Percentiles rank a stretch among this genome's conserved stretches.
Evolutionary conservation across 2,329 filamentous ascomycete genomes (phyloP).

Genomic region (Pseudonectria buxi): DNA sequence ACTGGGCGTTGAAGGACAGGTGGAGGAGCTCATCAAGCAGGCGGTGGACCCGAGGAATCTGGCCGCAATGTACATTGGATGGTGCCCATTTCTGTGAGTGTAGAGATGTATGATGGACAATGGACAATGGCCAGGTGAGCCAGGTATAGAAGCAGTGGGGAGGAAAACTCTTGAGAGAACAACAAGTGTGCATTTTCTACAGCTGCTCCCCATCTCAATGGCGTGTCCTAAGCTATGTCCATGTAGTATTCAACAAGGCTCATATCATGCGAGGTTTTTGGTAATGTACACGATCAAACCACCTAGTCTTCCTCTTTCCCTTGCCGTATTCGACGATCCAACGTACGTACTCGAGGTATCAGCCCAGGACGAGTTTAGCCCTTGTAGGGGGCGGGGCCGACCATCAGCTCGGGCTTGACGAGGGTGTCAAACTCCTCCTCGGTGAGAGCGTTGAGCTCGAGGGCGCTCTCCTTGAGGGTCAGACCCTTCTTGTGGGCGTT

Average conservation of each 20-base stretch:
- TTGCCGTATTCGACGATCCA: too few species aligned
- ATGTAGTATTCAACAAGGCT: too few species aligned
- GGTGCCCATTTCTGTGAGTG: conserved; percentile 57
- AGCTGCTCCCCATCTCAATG: too few species aligned
- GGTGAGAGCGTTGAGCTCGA: conserved; percentile 85
- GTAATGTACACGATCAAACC: too few species aligned
- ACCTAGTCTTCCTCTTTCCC: too few species aligned
- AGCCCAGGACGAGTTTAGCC: too few species aligned
- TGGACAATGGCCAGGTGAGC: background rate
- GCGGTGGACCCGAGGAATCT: conserved; percentile 75
- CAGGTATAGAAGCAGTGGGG: background rate
- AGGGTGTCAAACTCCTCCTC: conserved; percentile 84
- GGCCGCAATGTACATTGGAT: conserved; percentile 94
- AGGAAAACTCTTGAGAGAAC: too few species aligned
- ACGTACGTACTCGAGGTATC: too few species aligned
- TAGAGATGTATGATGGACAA: conserved; percentile 1
- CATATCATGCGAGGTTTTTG: too few species aligned
- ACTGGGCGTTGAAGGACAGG: conserved; percentile 90
- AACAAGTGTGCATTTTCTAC: too few species aligned
- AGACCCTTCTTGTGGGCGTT: conserved; percentile 98
- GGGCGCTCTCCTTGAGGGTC: conserved; percentile 86
- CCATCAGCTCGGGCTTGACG: conserved; percentile 91
- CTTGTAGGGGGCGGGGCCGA: conserved; percentile 67
- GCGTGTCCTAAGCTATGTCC: too few species aligned
- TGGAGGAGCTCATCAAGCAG: conserved; percentile 87